Evolutionary conservation across 2,329 filamentous ascomycete genomes (phyloP), one percentile per base, ranked within the genome.

Genomic region (Fusarium sp.): DNA sequence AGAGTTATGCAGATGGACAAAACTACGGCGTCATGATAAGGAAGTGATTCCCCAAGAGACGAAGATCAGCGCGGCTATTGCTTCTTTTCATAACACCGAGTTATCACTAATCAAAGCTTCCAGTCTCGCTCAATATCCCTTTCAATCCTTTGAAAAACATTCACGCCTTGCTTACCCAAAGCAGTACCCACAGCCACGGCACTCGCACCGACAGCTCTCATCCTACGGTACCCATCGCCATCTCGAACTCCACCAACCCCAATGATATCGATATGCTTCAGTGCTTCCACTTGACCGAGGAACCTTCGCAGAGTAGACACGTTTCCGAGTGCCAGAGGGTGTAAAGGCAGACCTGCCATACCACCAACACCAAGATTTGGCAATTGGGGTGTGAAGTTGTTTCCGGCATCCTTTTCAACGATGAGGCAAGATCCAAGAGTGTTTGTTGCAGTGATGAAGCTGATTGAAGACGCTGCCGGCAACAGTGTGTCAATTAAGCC

Each of bases 381-480:
- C 2, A 91, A 88, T 9, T 84, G 83, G 2, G 92, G 80, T 0
- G 17, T 29, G 3, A 63, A 17, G 60, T 62, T 12, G 36, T 60
- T 62, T 4, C 66, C 56, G 14, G 71, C 64, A 22, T 65, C 62
- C 14, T 66, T 55, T 42, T 83, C 75, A 1, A 94, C 79, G 1
- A 94, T 82, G 0, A 95, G 84, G 51, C 90, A 92, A 0, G 87
- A 90, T 1, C 93, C 93, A 0, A 95, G 87, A 1, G 77, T 95
- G 77, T 95, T 95, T 1, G 91, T 93, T 0, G 92, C 88, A 0
- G 93, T 94, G 72, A 95, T 85, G 81, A 95, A 95, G 49, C 86
- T 88, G 1, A 94, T 63, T 1, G 76, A 78, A 0, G 71, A 76
- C 9, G 69, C 72, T 67, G n/a, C 77, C 70, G 10, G 74, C 73